Evolutionary conservation across 2,329 filamentous ascomycete species (phyloP).

Genomic region (Saccharata proteae): DNA sequence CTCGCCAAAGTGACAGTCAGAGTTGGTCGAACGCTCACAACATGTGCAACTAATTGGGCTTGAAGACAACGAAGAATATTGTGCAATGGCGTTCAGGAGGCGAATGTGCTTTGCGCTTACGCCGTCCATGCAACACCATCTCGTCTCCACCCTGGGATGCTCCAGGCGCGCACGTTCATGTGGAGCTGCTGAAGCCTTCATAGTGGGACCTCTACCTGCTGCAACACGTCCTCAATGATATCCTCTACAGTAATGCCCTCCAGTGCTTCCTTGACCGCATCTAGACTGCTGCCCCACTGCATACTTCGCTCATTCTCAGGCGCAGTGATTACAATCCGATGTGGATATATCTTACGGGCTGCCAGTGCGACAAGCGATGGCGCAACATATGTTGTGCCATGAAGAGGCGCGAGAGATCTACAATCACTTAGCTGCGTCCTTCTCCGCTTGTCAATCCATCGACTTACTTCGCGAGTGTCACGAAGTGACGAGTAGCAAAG

Average conservation of each 20-base stretch:
- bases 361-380: constrained; percentile 76
- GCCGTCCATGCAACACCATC: too few species aligned
- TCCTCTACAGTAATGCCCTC: constrained; percentile 44
- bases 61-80: too few species aligned
- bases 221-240: constrained; percentile 47
- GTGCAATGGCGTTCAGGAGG: too few species aligned
- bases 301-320: constrained; percentile 71
- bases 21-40: too few species aligned
- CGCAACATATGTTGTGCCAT: constrained; percentile 68
- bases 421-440: constrained; percentile 15
- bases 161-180: too few species aligned
- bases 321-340: constrained; percentile 61
- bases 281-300: constrained; percentile 78
- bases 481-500: constrained; percentile 65
- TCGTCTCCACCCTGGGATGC: too few species aligned
- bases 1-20: too few species aligned
- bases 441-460: not conserved
- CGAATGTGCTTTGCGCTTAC: too few species aligned
- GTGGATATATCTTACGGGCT: constrained; percentile 74
- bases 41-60: too few species aligned
- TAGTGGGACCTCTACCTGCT: constrained; percentile 43
- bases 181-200: too few species aligned
- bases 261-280: constrained; percentile 55
- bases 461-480: constrained; percentile 48
- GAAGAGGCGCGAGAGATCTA: constrained; percentile 65